phyloP scores from a whole-genome alignment of 1,284 basidiomycete species.

The Cryptococcus wingfieldii region DNA sequence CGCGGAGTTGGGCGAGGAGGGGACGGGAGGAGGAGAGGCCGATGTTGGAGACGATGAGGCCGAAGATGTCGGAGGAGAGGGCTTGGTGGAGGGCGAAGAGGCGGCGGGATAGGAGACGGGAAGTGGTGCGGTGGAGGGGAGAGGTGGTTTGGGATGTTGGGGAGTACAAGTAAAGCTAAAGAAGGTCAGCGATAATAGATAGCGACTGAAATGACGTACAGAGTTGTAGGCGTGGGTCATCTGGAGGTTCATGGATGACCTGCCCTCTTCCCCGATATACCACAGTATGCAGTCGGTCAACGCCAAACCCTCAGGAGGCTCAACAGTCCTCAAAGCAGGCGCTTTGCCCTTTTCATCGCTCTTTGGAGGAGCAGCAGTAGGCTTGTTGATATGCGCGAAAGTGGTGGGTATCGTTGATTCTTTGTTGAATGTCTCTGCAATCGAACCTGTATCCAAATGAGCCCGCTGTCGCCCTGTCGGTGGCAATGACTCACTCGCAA shows the following conservation, averaged over 20 bases:
- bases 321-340: constrained; percentile 36
- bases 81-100: constrained; percentile 86
- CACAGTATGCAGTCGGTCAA: constrained; percentile 55
- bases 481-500: constrained; percentile 53
- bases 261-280: constrained; percentile 79
- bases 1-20: constrained; percentile 70
- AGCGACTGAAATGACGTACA: constrained; percentile 34
- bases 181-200: not conserved
- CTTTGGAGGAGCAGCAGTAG: constrained; percentile 7
- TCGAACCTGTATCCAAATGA: constrained; percentile 19
- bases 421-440: constrained; percentile 21
- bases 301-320: constrained; percentile 36
- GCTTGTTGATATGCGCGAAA: constrained; percentile 32
- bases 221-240: constrained; percentile 63
- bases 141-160: constrained; percentile 55
- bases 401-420: constrained; percentile 20
- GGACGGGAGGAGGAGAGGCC: constrained; percentile 78
- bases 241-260: constrained; percentile 78
- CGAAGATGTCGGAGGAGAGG: constrained; percentile 87
- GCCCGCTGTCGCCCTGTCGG: not conserved
- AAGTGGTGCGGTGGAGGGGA: constrained; percentile 64
- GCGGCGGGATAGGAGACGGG: constrained; percentile 84
- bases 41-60: constrained; percentile 90
- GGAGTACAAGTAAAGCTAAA: constrained; percentile 55
- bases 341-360: constrained; percentile 23